Evolutionary conservation across 441 rosid species (phyloP).

Genomic region (Jatropha multifida): DNA sequence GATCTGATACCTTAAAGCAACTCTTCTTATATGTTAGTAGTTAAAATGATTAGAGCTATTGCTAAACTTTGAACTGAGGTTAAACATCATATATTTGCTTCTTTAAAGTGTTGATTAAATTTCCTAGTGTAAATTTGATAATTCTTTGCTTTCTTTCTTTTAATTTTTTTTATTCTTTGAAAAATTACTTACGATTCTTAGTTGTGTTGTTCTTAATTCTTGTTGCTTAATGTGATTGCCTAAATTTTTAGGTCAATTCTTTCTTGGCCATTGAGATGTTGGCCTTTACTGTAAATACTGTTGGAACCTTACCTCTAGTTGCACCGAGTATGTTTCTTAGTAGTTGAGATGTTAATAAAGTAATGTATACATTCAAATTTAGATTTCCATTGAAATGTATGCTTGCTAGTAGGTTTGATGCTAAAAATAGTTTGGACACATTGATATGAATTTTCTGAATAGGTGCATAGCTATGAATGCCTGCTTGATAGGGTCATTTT

Average conservation of each 20-base stretch:
- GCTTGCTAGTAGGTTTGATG: neutral
- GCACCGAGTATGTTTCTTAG: conserved; percentile 8
- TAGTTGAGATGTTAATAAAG: neutral
- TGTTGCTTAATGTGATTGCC: neutral
- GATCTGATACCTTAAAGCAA: conserved; percentile 75
- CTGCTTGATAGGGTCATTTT: neutral
- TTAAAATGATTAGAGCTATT: too few relatives aligned
- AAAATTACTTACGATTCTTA: neutral
- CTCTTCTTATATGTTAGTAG: too few relatives aligned
- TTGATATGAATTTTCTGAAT: neutral
- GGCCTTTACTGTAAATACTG: conserved; percentile 10
- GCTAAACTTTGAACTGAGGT: too few relatives aligned
- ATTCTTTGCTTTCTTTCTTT: too few relatives aligned
- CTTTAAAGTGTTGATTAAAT: too few relatives aligned
- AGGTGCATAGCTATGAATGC: neutral
- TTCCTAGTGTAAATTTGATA: too few relatives aligned
- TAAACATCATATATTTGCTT: too few relatives aligned
- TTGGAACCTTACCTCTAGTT: neutral
- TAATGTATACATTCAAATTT: neutral
- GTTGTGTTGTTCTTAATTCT: neutral
- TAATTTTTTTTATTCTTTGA: too few relatives aligned
- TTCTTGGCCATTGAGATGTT: conserved; percentile 7
- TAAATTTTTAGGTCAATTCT: conserved; percentile 1
- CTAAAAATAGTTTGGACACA: neutral
- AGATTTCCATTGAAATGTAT: neutral